A percentile compares a stretch with the other conserved stretches of the same genome.
Conservation (phyloP, 2,329 filamentous ascomycete species). For the Cyanodermella asteris region DNA sequence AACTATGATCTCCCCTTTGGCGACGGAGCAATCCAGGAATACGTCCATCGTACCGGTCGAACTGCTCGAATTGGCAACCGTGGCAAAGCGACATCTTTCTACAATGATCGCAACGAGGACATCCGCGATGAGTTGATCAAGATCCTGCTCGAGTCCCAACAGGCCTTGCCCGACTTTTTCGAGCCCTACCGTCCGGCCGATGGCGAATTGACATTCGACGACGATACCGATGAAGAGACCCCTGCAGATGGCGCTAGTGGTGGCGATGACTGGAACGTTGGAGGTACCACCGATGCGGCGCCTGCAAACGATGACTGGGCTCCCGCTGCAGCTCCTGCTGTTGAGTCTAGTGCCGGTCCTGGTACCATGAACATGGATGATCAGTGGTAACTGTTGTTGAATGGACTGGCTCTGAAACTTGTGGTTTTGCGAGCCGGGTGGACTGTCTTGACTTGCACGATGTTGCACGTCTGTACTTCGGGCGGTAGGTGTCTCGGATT, state of each 20-base stretch:
- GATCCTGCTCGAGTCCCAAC: constrained; percentile 57
- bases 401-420: no score
- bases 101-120: constrained; percentile 52
- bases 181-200: constrained; percentile 28
- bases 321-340: no score
- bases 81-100: constrained; percentile 77
- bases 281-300: no score
- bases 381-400: no score
- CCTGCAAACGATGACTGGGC: no score
- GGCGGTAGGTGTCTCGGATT: no score
- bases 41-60: constrained; percentile 84
- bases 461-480: no score
- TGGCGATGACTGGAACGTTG: constrained; percentile 2
- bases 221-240: constrained; percentile 26
- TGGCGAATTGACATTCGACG: constrained; percentile 25
- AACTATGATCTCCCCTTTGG: constrained; percentile 70
- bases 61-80: constrained; percentile 82
- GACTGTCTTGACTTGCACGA: no score
- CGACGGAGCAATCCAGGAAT: constrained; percentile 76
- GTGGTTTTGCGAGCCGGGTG: no score
- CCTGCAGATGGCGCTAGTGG: constrained; percentile 2
- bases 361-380: no score
- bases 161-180: constrained; percentile 67
- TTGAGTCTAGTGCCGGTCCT: neutral
- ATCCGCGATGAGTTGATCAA: constrained; percentile 57